Conservation (phyloP, 2,329 filamentous ascomycete genomes). For the Parascedosporium putredinis region DNA sequence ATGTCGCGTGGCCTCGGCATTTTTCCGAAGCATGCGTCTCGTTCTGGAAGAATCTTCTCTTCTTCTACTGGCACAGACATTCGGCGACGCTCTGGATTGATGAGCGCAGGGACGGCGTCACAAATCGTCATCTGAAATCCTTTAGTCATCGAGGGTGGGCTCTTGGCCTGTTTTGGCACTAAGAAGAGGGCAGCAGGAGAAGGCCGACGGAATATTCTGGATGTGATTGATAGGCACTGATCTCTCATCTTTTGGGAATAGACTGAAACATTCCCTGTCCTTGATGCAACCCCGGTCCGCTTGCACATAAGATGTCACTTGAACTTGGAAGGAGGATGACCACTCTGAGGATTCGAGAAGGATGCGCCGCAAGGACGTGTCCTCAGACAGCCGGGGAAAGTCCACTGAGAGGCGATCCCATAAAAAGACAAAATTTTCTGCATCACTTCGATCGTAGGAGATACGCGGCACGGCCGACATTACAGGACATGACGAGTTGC, state of each 20-base stretch:
- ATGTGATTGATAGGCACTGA: background rate
- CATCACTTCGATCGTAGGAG: background rate
- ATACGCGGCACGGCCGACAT: background rate
- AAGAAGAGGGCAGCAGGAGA: too few species aligned
- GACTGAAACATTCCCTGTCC: background rate
- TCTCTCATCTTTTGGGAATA: background rate
- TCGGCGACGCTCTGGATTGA: background rate
- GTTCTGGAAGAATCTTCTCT: background rate
- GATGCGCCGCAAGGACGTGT: too few species aligned
- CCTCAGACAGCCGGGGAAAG: background rate
- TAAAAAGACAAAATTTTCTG: too few species aligned
- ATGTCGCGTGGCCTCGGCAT: too few species aligned
- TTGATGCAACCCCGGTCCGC: background rate
- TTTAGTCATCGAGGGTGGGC: background rate
- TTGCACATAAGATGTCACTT: too few species aligned
- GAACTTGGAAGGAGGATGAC: too few species aligned
- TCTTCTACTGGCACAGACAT: background rate
- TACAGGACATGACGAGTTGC: background rate
- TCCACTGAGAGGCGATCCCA: too few species aligned
- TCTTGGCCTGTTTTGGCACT: too few species aligned
- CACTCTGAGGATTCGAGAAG: too few species aligned
- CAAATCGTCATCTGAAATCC: constrained; percentile 1
- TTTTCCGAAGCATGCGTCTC: background rate
- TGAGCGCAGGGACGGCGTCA: background rate
- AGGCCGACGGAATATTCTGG: background rate